Evolutionary conservation across 805 yeast species (phyloP), one percentile per base, ranked within the genome.

Genomic region (Starmerella davenportii): DNA sequence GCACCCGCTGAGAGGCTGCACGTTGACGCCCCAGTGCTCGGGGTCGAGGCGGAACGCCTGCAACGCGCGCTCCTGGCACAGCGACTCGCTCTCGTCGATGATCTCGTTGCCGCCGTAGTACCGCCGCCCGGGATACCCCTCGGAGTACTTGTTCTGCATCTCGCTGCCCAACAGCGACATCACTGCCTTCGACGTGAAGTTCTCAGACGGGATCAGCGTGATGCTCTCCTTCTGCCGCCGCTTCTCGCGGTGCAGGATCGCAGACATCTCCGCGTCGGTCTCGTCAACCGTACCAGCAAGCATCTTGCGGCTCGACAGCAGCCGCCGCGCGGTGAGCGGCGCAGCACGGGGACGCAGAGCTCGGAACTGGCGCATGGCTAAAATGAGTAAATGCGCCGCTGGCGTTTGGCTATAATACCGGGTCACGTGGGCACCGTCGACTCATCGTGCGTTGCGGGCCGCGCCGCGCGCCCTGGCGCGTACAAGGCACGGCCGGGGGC

Each of bases 71-170:
- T 74, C 69, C 63, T 84, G 95, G 64, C 96, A 87, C 42, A 87
- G 64, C 13, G 73, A 60, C 66, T 87, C 98, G 54, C 81, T 82
- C 65, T 74, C 69, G 64, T 87, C 98, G 53, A 87, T 87, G 63
- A 74, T 78, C 63, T 87, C 84, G 58, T 87, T 87, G 60, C 98
- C 98, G 61, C 98, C 98, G 59, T 87, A 87, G 67, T 87, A 87
- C 60, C 98, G 75, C 46, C 84, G 93, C 49, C 94, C 94, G 31
- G 98, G 98, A 63, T 87, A 87, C 47, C 96, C 96, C 63, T 87
- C 98, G 9, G 95, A 84, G 65, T 87, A 87, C 66, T 87, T 87
- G 72, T 87, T 87, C 61, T 80, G 85, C 94, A 87, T 82, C 58
- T 81, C 93, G 21, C 95, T 79, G 48, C 96, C 96, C 54, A 87